phyloP scores from a whole-genome alignment of 2,329 filamentous ascomycete species.

The Claviceps arundinis region DNA sequence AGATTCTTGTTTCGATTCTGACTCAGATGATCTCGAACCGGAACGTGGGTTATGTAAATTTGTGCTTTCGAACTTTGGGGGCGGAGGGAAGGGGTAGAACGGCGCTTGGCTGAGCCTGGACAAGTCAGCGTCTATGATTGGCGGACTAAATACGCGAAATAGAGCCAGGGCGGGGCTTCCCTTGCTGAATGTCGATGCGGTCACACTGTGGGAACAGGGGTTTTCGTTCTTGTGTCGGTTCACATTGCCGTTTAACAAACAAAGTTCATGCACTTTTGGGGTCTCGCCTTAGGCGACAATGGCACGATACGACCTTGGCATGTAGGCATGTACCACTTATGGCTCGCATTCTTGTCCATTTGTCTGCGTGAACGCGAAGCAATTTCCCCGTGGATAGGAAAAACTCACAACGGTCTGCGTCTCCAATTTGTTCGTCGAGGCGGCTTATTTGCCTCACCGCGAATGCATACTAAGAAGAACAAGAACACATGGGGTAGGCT shows the following conservation, averaged over 20 bases:
- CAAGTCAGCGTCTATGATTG: background rate
- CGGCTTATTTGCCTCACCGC: no score
- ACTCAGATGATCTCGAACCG: background rate
- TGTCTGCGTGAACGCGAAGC: no score
- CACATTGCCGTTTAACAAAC: background rate
- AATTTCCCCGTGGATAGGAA: no score
- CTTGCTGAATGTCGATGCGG: no score
- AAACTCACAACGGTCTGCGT: no score
- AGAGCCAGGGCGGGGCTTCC: no score
- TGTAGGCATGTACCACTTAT: background rate
- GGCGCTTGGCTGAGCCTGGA: background rate
- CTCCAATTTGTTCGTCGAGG: no score
- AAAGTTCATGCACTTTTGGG: background rate
- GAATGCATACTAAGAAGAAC: no score
- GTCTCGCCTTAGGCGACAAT: background rate
- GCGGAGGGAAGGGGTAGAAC: background rate
- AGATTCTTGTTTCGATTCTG: background rate
- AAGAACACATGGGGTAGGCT: no score
- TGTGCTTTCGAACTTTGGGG: background rate
- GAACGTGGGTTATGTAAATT: background rate
- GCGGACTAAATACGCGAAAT: background rate
- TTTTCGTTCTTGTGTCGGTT: background rate
- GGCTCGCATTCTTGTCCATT: no score
- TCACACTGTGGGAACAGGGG: background rate
- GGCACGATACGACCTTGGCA: background rate